Conservation (phyloP, 805 yeast species). For the Schizosaccharomyces lindneri region DNA sequence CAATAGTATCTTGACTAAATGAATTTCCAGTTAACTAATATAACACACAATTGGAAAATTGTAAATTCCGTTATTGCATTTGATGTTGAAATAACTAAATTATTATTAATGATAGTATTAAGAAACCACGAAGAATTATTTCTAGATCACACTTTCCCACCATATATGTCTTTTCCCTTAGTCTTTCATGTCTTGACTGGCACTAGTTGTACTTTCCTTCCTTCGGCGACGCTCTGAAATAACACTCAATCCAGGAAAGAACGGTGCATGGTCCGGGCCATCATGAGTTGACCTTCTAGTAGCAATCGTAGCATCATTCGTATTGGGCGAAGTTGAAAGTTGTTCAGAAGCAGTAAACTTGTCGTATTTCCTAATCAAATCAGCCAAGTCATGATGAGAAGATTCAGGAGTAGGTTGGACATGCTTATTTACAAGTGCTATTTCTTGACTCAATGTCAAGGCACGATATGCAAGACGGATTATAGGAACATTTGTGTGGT, state of each 20-base stretch:
- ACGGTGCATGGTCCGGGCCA: not conserved
- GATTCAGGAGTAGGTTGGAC: not conserved
- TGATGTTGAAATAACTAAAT: too few species aligned
- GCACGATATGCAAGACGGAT: constrained; percentile 62
- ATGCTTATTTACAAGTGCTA: constrained; percentile 11
- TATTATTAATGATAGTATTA: too few species aligned
- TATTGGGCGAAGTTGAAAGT: not conserved
- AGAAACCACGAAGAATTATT: too few species aligned
- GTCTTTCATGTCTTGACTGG: not conserved
- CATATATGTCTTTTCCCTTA: not conserved
- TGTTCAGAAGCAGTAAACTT: not conserved
- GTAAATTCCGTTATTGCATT: too few species aligned
- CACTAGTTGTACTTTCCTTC: not conserved
- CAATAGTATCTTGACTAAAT: too few species aligned
- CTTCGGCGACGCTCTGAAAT: constrained; percentile 2
- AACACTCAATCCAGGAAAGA: constrained; percentile 1
- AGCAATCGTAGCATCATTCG: not conserved
- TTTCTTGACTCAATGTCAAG: constrained; percentile 57
- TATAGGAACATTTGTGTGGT: constrained; percentile 84
- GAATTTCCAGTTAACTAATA: too few species aligned
- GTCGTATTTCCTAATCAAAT: not conserved
- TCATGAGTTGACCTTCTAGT: not conserved
- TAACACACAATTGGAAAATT: too few species aligned
- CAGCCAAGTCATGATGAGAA: not conserved
- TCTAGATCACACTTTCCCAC: too few species aligned